Evolutionary conservation across 2,329 filamentous ascomycete genomes (phyloP).

Genomic region (Penicillium expansum): DNA sequence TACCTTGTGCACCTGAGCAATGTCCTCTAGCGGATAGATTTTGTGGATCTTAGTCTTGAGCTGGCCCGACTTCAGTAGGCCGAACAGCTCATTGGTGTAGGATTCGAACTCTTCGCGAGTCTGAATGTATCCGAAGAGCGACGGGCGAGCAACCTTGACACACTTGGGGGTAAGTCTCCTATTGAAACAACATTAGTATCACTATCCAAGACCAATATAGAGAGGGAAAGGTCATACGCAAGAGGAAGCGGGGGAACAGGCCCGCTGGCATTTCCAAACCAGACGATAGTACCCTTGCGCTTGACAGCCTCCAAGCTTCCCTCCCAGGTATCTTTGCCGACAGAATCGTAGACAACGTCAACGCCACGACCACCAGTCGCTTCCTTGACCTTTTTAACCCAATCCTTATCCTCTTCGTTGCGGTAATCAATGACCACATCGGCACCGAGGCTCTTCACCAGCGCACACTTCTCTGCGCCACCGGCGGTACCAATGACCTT

Average conservation of each 20-base stretch:
- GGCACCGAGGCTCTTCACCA: constrained; percentile 67
- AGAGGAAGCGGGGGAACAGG: constrained; percentile 68
- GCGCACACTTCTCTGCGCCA: constrained; percentile 66
- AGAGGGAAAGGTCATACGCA: constrained; percentile 48
- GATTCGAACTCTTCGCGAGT: constrained; percentile 68
- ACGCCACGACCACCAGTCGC: constrained; percentile 72
- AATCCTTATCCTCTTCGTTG: constrained; percentile 76
- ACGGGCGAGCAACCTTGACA: constrained; percentile 71
- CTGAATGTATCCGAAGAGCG: constrained; percentile 66
- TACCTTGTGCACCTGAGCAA: constrained; percentile 65
- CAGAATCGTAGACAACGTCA: constrained; percentile 78
- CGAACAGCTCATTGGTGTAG: constrained; percentile 71
- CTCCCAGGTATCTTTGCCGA: constrained; percentile 83
- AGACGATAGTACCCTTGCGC: constrained; percentile 72
- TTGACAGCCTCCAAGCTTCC: constrained; percentile 69
- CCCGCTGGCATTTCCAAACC: constrained; percentile 80
- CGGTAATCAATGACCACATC: constrained; percentile 75
- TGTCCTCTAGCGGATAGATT: constrained; percentile 71
- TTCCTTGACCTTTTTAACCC: constrained; percentile 79
- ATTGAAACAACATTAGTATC: constrained; percentile 13
- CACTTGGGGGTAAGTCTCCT: constrained; percentile 67
- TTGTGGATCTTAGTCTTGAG: constrained; percentile 73
- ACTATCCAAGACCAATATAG: neutral
- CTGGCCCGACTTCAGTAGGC: constrained; percentile 65
- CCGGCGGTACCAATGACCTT: constrained; percentile 77